phyloP scores from a whole-genome alignment of 768 basidiomycete species.

The Kwoniella pini region DNA sequence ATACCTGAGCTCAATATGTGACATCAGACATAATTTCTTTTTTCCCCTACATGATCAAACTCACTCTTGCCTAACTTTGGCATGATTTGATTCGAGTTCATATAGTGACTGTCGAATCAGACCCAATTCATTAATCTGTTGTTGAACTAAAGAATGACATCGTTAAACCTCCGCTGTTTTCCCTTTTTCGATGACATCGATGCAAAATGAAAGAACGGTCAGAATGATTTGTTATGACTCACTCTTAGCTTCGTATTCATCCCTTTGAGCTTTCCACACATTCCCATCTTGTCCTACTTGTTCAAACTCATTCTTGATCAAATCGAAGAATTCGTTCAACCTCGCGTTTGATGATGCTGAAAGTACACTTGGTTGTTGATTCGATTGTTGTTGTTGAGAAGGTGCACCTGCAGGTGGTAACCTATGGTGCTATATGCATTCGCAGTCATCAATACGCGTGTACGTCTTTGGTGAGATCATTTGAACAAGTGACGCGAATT shows the following conservation, averaged over 20 bases:
- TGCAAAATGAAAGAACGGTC: too few species aligned
- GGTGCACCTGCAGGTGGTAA: conserved; percentile 21
- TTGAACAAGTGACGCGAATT: background rate
- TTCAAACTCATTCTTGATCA: conserved; percentile 82
- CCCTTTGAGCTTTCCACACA: conserved; percentile 72
- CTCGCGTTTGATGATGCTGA: conserved; percentile 48
- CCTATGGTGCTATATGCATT: conserved; percentile 17
- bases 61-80: conserved; percentile 72
- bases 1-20: conserved; percentile 57
- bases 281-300: conserved; percentile 67
- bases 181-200: too few species aligned
- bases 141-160: conserved; percentile 47
- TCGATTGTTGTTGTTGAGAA: conserved; percentile 5
- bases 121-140: conserved; percentile 84
- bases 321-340: conserved; percentile 76
- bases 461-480: background rate
- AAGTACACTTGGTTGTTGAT: conserved; percentile 17
- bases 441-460: background rate
- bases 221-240: too few species aligned
- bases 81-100: conserved; percentile 85
- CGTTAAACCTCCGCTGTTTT: background rate
- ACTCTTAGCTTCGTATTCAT: conserved; percentile 91
- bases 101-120: conserved; percentile 86
- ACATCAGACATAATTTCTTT: background rate
- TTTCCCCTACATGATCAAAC: conserved; percentile 9